Evolutionary conservation across 108 stramenopile genomes (phyloP).

Genomic region (Nannochloropsis granulata): DNA sequence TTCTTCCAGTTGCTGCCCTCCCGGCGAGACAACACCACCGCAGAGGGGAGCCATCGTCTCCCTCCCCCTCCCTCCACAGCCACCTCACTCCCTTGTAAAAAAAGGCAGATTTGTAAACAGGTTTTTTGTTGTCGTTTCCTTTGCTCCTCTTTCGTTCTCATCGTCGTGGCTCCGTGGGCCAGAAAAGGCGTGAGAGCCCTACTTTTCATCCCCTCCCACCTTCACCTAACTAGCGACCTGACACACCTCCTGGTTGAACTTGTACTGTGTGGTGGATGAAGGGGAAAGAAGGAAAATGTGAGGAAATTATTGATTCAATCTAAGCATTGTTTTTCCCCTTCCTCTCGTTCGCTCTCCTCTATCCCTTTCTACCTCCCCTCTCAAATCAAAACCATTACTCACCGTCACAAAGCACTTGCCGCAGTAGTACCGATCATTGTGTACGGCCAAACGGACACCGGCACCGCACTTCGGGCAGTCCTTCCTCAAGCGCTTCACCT

Average conservation of each 20-base stretch:
- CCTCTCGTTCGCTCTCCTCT: neutral
- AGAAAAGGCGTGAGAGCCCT: neutral
- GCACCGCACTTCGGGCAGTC: constrained; percentile 78
- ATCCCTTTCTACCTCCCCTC: neutral
- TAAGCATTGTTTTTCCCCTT: neutral
- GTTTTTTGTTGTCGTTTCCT: no score
- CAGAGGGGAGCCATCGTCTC: neutral
- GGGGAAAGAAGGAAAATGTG: no score
- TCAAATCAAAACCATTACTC: constrained; percentile 38
- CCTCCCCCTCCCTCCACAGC: neutral
- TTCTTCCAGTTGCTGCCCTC: neutral
- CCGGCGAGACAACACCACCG: neutral
- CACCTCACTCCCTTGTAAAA: neutral
- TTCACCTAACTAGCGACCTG: neutral
- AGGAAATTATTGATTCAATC: no score
- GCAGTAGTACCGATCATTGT: constrained; percentile 97
- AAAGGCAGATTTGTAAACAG: neutral
- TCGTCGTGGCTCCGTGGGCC: neutral
- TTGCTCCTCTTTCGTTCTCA: neutral
- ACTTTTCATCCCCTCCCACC: neutral
- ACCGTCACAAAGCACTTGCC: constrained; percentile 91
- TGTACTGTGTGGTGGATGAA: no score
- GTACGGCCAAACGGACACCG: constrained; percentile 98
- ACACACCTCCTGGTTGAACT: neutral
- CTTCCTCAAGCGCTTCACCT: constrained; percentile 88